These are phyloP conservation scores for Nitzschia sp. DNA, from an alignment of 108 stramenopile species.

Conservation along the genomic window DNA sequence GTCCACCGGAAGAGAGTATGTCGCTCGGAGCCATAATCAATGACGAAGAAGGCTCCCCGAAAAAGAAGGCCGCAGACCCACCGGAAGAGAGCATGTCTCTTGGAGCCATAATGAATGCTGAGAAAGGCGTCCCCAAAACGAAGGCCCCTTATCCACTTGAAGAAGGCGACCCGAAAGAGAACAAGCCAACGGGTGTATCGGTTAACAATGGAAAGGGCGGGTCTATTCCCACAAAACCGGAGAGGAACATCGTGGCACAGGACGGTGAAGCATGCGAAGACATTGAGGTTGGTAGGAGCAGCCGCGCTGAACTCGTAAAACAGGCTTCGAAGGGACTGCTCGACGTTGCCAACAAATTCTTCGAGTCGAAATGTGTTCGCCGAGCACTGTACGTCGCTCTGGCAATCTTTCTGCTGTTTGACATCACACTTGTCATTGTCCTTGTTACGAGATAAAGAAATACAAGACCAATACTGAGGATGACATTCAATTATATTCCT, in stretches of 20 bases:
- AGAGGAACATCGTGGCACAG: too few species aligned
- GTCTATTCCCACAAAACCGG: too few species aligned
- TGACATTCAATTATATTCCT: too few species aligned
- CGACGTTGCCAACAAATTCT: neutral
- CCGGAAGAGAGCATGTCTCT: slow-evolving; percentile 4
- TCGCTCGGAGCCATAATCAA: neutral
- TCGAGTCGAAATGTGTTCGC: neutral
- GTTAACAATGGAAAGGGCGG: neutral
- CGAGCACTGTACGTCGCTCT: neutral
- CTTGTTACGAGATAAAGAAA: neutral
- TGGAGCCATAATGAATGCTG: neutral
- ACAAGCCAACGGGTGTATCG: neutral
- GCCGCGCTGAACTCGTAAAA: neutral
- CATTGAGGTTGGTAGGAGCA: neutral
- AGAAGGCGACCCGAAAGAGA: neutral
- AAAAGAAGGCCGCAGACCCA: neutral
- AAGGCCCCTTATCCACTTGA: neutral
- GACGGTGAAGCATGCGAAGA: neutral
- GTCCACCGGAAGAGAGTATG: slow-evolving; percentile 3
- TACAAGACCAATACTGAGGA: too few species aligned
- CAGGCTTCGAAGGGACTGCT: neutral
- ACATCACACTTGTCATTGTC: neutral
- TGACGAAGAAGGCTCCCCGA: neutral
- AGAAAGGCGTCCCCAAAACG: neutral
- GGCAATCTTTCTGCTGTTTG: slow-evolving; percentile 3